phyloP scores from a whole-genome alignment of 208 protist genomes.

The Crithidia fasciculata region DNA sequence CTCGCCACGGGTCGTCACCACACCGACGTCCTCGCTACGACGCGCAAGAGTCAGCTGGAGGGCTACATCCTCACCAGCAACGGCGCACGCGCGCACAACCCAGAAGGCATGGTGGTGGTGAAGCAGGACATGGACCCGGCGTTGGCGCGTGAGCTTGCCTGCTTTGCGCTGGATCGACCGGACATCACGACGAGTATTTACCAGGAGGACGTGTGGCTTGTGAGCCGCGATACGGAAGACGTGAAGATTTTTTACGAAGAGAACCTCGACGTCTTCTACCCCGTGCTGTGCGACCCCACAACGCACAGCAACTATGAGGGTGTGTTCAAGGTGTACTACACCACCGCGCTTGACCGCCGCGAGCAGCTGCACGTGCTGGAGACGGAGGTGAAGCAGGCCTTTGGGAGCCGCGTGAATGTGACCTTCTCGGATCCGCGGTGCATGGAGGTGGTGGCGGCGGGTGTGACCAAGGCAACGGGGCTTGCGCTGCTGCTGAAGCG shows the following conservation, averaged over 20 bases:
- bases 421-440: slow-evolving; percentile 40
- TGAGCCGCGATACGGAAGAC: slow-evolving; percentile 31
- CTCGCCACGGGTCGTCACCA: slow-evolving; percentile 62
- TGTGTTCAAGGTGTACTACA: slow-evolving; percentile 54
- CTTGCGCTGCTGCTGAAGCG: slow-evolving; percentile 29
- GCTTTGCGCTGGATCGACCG: slow-evolving; percentile 17
- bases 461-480: slow-evolving; percentile 47
- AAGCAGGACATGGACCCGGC: slow-evolving; percentile 37
- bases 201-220: slow-evolving; percentile 41
- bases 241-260: slow-evolving; percentile 36
- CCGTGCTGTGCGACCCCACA: slow-evolving; percentile 30
- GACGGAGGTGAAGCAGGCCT: slow-evolving; percentile 18
- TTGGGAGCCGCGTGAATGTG: slow-evolving; percentile 1
- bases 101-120: slow-evolving; percentile 34
- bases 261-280: slow-evolving; percentile 40
- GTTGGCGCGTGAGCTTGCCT: slow-evolving; percentile 34
- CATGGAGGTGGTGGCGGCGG: slow-evolving; percentile 51
- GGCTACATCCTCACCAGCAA: slow-evolving; percentile 61
- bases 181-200: slow-evolving; percentile 45
- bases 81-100: slow-evolving; percentile 50
- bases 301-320: slow-evolving; percentile 33
- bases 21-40: slow-evolving; percentile 44
- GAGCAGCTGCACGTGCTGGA: slow-evolving; percentile 17
- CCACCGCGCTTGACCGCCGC: slow-evolving; percentile 8
- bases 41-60: slow-evolving; percentile 30